Base-by-base conservation (phyloP, 2,329 filamentous ascomycete genomes). In the Hypomyces rosellus region DNA sequence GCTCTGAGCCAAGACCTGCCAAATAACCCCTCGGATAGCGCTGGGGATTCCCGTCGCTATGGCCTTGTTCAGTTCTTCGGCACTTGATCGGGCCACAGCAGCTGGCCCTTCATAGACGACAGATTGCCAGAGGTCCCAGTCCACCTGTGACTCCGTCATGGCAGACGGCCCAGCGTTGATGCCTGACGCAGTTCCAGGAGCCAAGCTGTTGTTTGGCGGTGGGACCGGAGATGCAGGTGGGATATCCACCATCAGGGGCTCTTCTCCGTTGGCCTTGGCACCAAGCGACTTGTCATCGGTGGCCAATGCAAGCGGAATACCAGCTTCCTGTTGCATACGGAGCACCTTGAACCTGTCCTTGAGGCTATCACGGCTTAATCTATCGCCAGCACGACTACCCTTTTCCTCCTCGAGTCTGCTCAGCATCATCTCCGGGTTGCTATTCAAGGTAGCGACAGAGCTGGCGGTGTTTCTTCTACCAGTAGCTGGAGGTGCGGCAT, bases 81-180 rank as follows among this genome's bases (percentile, higher is more conserved):
- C 79, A 62, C 90, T 96, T 4, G 89, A 90, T 53, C 89, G 83
- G 11, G 89, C 87, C 45, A 97, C 87, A 9, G 89, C 92, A 25
- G 89, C 83, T 14, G 91, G 90, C 0, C 93, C 93, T 71, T 96
- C 89, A 58, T 96, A 95, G 34, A 99, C 93, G 4, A 99, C 86
- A 20, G 87, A 83, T 65, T 99, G 92, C 93, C 93, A 99, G 37
- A 99, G 73, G 67, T 99, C 93, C 93, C 93, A 99, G 64, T 99
- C 90, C n/a, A 99, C 93, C 20, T 88, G 85, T 14, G 76, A 74
- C 61, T 91, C 88, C 13, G 73, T 70, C 55, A 84, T 77, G 18
- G 84, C 82, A 3, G 88, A 85, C 8, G 86, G 87, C 1, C 88
- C 88, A 18, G 85, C 83, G 20, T 85, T 85, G 39, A 91, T 82